A percentile compares a stretch with the other conserved stretches of the same genome.
phyloP scores from a whole-genome alignment of 768 basidiomycete genomes.

The Coprinopsis sp. region DNA sequence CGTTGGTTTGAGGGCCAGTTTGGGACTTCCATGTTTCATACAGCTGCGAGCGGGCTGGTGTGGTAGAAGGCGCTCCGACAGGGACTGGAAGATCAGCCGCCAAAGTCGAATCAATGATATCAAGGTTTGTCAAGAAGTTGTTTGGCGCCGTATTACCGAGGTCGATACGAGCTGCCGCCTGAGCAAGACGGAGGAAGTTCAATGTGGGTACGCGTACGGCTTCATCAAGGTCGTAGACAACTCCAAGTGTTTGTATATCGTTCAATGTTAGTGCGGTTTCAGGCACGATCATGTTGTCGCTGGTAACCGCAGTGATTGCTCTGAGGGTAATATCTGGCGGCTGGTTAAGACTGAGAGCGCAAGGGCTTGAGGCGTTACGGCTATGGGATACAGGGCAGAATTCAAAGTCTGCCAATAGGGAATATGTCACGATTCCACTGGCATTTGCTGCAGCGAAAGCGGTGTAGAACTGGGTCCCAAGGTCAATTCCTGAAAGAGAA shows the following conservation, averaged over 20 bases:
- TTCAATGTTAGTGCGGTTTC: no score
- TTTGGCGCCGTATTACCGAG: slow-evolving; percentile 20
- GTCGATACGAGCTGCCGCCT: slow-evolving; percentile 20
- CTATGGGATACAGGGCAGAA: slow-evolving; percentile 15
- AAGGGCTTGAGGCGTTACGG: slow-evolving; percentile 5
- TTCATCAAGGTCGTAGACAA: no score
- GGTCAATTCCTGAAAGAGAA: not conserved
- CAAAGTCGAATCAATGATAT: slow-evolving; percentile 2
- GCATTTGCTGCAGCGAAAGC: slow-evolving; percentile 1
- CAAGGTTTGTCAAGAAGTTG: slow-evolving; percentile 18
- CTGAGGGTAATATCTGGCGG: not conserved
- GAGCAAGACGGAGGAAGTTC: slow-evolving; percentile 17
- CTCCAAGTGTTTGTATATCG: no score
- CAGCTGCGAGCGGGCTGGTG: not conserved
- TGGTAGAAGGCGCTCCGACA: not conserved
- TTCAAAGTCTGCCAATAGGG: slow-evolving; percentile 13
- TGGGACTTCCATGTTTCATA: slow-evolving; percentile 7
- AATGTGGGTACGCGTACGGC: slow-evolving; percentile 5
- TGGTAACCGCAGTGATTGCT: not conserved
- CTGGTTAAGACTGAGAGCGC: not conserved
- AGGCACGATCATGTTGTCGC: not conserved
- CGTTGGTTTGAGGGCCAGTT: not conserved
- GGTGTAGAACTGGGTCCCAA: slow-evolving; percentile 1
- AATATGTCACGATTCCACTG: slow-evolving; percentile 10
- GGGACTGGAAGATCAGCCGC: not conserved